Base-by-base conservation (phyloP, 768 basidiomycete genomes). In the Tylopilus plumbeoviolaceoides region DNA sequence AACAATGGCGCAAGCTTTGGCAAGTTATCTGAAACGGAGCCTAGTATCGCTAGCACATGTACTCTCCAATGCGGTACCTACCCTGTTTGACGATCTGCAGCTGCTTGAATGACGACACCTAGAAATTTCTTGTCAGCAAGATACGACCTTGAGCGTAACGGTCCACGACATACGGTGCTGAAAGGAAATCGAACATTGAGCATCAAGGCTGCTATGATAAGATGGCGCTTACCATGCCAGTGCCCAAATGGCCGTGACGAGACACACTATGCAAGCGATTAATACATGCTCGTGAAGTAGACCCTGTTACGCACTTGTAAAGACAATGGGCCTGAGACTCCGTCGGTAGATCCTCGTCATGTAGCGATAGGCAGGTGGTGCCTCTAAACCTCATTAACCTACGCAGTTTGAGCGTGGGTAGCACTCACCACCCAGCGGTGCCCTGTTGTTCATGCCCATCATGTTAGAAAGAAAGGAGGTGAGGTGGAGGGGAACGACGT, bases 101-200 rank as follows among this genome's bases (percentile, higher is more conserved):
- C 55, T 76, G 78, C 57, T 78, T 75, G 67, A 86, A 87, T 57
- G 77, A 78, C n/a, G 78, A 73, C 58, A 89, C 78, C 87, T 87
- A 44, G 40, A 48, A 2, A 41, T 44, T 8, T 18, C 17, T 3
- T n/a, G 30, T 65, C 15, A 55, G 27, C 3, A 55, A 21, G 14
- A 7, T 14, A 25, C 9, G 4, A 36, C 5, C 4, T 17, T 2
- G 11, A 9, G 6, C 12, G 3, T 33, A 25, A 44, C 7, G 11
- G 14, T 25, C 17, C 0, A n/a, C 5, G 15, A 57, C 67, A 35
- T 49, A 69, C 68, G 4, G 58, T 60, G 60, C 68, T 69, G 39
- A 6, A 49, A 35, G 0, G 5, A 18, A 31, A 20, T 20, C n/a
- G 7, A 2, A 3, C 18, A 6, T 28, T 53, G 7, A 56, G 48